Conservation (phyloP, 2,329 filamentous ascomycete genomes). For the Botrytis paeoniae region DNA sequence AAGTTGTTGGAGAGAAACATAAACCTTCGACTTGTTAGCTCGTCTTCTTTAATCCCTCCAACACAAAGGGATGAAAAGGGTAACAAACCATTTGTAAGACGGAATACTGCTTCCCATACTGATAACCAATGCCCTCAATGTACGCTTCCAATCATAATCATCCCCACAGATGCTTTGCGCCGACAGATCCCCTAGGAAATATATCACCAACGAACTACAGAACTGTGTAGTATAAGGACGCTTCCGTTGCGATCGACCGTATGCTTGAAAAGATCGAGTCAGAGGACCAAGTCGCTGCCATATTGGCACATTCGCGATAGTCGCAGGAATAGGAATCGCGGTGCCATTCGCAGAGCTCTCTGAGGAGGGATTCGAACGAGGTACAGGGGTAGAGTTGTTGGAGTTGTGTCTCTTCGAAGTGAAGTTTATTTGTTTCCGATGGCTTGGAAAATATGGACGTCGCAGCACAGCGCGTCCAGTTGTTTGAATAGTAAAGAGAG, state of each 20-base stretch:
- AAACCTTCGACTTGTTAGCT: constrained; percentile 53
- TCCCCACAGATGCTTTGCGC: constrained; percentile 66
- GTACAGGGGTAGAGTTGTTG: constrained; percentile 20
- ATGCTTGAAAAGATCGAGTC: constrained; percentile 54
- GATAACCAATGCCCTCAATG: constrained; percentile 69
- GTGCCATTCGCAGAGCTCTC: constrained; percentile 30
- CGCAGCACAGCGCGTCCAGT: constrained; percentile 27
- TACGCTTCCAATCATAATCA: constrained; percentile 67
- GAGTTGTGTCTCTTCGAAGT: constrained; percentile 26
- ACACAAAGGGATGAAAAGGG: not conserved
- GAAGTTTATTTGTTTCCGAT: constrained; percentile 23
- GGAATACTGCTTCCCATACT: constrained; percentile 73
- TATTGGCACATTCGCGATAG: constrained; percentile 41
- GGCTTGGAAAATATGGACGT: constrained; percentile 25
- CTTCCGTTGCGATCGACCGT: constrained; percentile 66
- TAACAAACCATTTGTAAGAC: constrained; percentile 71
- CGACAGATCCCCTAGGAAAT: constrained; percentile 71
- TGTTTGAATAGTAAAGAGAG: constrained; percentile 28
- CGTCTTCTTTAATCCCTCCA: no score
- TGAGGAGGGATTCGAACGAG: constrained; percentile 20
- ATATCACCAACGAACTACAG: constrained; percentile 71
- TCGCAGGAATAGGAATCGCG: constrained; percentile 46
- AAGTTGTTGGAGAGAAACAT: constrained; percentile 77
- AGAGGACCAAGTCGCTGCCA: constrained; percentile 59
- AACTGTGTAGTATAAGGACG: constrained; percentile 80